phyloP scores from a whole-genome alignment of 2,329 filamentous ascomycete genomes.

The Ophiostoma ulmi region DNA sequence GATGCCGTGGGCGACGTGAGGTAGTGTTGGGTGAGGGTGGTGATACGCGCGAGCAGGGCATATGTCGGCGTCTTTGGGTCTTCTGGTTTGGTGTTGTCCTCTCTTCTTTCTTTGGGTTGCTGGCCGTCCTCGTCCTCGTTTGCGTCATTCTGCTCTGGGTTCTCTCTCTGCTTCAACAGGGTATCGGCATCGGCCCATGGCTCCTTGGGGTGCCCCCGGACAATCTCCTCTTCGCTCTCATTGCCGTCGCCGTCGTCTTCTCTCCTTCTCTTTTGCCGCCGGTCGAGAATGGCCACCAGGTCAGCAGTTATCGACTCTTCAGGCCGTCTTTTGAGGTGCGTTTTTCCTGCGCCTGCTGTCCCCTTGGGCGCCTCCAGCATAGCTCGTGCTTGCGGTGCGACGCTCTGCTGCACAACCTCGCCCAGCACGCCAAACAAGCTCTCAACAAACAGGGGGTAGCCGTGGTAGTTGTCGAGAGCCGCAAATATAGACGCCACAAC shows the following conservation, averaged over 20 bases:
- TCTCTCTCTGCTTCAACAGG: conserved; percentile 23
- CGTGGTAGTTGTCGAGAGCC: conserved; percentile 90
- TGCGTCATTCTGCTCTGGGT: conserved; percentile 29
- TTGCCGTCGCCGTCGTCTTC: conserved; percentile 27
- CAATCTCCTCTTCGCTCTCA: conserved; percentile 29
- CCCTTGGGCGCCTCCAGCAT: conserved; percentile 40
- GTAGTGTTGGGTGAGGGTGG: conserved; percentile 81
- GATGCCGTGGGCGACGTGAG: conserved; percentile 77
- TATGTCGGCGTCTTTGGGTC: conserved; percentile 66
- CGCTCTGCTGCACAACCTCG: conserved; percentile 77
- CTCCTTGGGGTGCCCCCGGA: conserved; percentile 34
- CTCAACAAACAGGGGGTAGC: conserved; percentile 81
- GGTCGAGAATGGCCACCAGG: conserved; percentile 20
- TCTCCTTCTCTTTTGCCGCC: conserved; percentile 30
- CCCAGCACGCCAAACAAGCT: conserved; percentile 76
- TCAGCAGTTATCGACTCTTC: conserved; percentile 15
- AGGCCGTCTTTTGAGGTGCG: neutral
- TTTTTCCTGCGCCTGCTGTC: neutral
- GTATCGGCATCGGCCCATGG: conserved; percentile 36
- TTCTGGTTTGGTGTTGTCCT: conserved; percentile 39
- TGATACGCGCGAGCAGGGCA: conserved; percentile 73
- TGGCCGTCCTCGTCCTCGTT: conserved; percentile 36
- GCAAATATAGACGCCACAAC: conserved; percentile 86
- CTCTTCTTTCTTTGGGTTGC: conserved; percentile 30
- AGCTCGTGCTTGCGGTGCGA: conserved; percentile 46